Base-by-base conservation (phyloP, 441 rosid species). In the Erodium texanum region DNA sequence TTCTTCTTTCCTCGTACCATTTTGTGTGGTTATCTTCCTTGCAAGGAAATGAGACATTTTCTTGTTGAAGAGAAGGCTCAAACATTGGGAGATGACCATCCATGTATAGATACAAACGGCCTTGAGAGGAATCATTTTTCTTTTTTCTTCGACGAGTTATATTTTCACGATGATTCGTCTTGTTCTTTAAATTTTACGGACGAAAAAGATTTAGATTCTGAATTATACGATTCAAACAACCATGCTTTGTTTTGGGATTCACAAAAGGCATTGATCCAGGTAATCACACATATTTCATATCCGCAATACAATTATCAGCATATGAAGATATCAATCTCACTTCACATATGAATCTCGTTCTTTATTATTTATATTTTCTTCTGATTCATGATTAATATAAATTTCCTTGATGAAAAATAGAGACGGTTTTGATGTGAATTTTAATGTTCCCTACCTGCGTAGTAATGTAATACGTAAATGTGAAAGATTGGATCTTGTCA, bases 211-310 rank as follows among this genome's bases (percentile, higher is more conserved):
- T 62, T 36, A 50, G 78, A 69, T 24, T 23, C 68, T 1, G 66
- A 36, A 27, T 45, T 41, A 43, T 64, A 56, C n/a, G 59, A 71
- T 34, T 65, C 77, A 11, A 32, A 23, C 15, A 66, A 78, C 23
- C 74, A 75, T 23, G 32, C 71, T 62, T n/a, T 78, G 9, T 81
- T 41, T 58, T 83, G 87, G 87, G 83, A 83, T 68, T 76, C 85
- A 0, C 83, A 81, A 16, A 73, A 78, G 50, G 80, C 85, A 11
- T 70, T 81, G 78, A 82, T 83, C 69, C 83, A 81, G 85, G 87
- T 81, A 72, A 12, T 0, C 62, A 27, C 15, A 0, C n/a, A 19
- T 1, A 0, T 11, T 64, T n/a, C 36, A 1, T 10, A 5, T 7
- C 29, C 29, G 4, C 29, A 27, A 27, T 27, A 27, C 1, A 1